Percentiles rank a stretch among this genome's conserved stretches.
Conservation (phyloP, 2,329 filamentous ascomycete species). For the Ophiostoma australiae region DNA sequence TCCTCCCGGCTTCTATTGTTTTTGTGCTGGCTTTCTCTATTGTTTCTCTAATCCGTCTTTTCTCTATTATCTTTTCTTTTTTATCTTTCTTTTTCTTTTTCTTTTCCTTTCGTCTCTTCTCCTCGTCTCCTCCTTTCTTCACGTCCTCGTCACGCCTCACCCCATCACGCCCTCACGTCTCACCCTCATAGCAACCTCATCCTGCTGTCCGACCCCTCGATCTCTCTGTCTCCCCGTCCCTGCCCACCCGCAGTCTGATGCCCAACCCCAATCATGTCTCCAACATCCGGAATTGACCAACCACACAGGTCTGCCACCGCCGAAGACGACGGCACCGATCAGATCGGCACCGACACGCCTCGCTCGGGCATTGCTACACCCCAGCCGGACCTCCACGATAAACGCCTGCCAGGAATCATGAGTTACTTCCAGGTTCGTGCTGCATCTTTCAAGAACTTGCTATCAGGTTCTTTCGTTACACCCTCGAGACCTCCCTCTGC, state of each 20-base stretch:
- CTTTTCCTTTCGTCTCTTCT: background rate
- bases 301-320: slow-evolving; percentile 49
- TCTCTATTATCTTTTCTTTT: background rate
- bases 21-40: background rate
- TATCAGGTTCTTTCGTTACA: slow-evolving; percentile 39
- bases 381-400: slow-evolving; percentile 88
- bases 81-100: background rate
- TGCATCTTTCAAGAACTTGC: slow-evolving; percentile 58
- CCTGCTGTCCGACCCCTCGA: background rate
- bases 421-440: slow-evolving; percentile 99
- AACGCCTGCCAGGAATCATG: slow-evolving; percentile 91
- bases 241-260: slow-evolving; percentile 12
- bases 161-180: background rate
- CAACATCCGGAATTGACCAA: slow-evolving; percentile 50
- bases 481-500: slow-evolving; percentile 36
- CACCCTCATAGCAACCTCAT: background rate
- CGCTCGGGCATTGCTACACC: slow-evolving; percentile 90
- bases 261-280: slow-evolving; percentile 26
- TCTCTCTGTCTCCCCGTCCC: background rate
- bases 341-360: slow-evolving; percentile 79
- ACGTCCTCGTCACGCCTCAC: background rate
- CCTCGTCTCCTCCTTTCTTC: background rate
- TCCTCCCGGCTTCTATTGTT: background rate
- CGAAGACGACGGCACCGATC: slow-evolving; percentile 69
- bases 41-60: background rate